Evolutionary conservation across 2,329 filamentous ascomycete genomes (phyloP), one percentile per base, ranked within the genome.

Genomic region (Cercospora janseana): DNA sequence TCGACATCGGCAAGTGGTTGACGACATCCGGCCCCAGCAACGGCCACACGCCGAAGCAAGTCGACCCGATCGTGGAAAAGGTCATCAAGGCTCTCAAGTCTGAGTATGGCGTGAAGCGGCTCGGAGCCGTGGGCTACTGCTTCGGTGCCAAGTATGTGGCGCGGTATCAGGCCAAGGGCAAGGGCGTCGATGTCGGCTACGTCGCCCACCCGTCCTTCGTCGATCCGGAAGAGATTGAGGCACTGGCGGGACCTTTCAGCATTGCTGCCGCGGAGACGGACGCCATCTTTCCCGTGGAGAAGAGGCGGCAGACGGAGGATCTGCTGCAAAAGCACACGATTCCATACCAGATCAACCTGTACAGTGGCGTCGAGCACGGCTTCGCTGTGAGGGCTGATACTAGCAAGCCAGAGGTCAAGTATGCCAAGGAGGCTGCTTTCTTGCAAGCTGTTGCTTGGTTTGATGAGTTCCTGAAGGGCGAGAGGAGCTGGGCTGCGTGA

Each of bases 381-480:
- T 95, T 93, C 62, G 76, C 83, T 6, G 83, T 90, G 2, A 80
- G 87, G 48, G 77, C 75, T 21, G 86, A 93, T 64, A 52, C 78
- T 24, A 76, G 63, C 54, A 76, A 82, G 56, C 77, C 76, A 66
- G 57, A 73, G 37, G 68, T 79, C 63, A 82, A 79, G 67, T 92
- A 79, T 61, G 84, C 86, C 28, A 91, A 88, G 78, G 87, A 94
- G 71, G 81, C 86, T 70, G 88, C 88, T 4, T 93, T 93, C 66
- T 63, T 77, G 57, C 88, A 93, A 75, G 87, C 87, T 27, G 75
- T 90, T 44, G 67, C 75, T 45, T 94, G 88, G 88, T 90, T 94
- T 60, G 78, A 87, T 59, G 75, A 83, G 68, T 75, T 79, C 66
- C 66, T 86, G 54, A 74, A 73, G 66, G 56, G 52, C 7, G 44